These are phyloP conservation scores for Penicillium macrosclerotiorum DNA, from an alignment of 495 filamentous ascomycete species.

Conservation along the genomic window DNA sequence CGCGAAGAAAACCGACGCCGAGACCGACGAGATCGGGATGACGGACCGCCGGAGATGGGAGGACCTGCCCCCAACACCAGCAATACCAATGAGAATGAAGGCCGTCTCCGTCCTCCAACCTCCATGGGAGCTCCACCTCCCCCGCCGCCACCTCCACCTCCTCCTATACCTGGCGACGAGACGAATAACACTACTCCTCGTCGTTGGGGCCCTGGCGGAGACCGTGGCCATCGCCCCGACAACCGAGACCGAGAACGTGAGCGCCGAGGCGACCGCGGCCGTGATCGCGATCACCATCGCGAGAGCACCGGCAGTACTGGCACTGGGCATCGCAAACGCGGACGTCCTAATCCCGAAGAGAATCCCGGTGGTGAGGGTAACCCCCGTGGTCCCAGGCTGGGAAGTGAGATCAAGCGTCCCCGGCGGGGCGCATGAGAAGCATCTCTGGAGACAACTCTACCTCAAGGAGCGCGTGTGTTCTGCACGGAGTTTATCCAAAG, in stretches of 20 bases:
- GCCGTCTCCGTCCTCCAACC: conserved; percentile 40
- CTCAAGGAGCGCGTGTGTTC: too few relatives aligned
- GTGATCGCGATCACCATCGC: conserved; percentile 38
- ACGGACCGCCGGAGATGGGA: conserved; percentile 16
- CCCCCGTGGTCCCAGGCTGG: conserved; percentile 37
- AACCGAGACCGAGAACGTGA: conserved; percentile 43
- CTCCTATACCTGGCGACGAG: conserved; percentile 26
- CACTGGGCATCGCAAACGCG: conserved; percentile 40
- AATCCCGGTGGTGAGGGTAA: conserved; percentile 29
- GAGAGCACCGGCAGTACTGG: conserved; percentile 31
- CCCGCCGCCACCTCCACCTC: conserved; percentile 33
- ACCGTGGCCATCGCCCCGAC: conserved; percentile 29
- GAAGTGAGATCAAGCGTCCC: conserved; percentile 45
- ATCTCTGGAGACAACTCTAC: background rate
- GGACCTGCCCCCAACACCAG: conserved; percentile 12
- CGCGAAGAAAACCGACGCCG: conserved; percentile 45
- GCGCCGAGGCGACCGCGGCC: conserved; percentile 37
- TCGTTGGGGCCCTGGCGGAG: conserved; percentile 35
- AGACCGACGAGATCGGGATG: conserved; percentile 37
- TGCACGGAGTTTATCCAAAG: too few relatives aligned
- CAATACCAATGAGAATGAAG: conserved; percentile 33
- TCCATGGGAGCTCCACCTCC: conserved; percentile 35
- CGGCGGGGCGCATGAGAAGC: conserved; percentile 38
- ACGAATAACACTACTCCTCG: conserved; percentile 37
- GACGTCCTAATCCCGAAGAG: conserved; percentile 35